These are phyloP conservation scores for Aureobasidium sp. DNA, from an alignment of 2,329 filamentous ascomycete species.

Conservation along the genomic window DNA sequence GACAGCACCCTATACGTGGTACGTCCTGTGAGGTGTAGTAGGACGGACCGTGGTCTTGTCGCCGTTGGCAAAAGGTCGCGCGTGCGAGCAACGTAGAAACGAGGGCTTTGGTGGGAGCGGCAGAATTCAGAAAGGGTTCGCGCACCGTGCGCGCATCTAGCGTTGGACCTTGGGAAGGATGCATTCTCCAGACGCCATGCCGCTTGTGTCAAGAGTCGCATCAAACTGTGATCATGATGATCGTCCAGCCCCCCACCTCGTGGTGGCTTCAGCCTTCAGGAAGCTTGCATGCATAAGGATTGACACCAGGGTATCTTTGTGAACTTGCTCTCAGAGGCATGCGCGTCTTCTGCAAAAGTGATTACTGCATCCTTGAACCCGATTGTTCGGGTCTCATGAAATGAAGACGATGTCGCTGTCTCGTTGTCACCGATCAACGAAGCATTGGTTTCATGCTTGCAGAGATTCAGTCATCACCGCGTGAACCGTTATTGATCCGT, in stretches of 20 bases:
- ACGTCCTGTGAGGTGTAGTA: neutral
- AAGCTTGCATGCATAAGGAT: constrained; percentile 14
- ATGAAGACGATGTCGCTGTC: neutral
- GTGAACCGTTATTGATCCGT: constrained; percentile 9
- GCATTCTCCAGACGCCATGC: constrained; percentile 13
- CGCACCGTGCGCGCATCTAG: neutral
- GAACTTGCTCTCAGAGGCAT: neutral
- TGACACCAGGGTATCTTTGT: constrained; percentile 1
- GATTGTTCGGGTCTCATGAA: neutral
- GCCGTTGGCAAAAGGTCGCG: neutral
- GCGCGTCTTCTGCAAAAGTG: neutral
- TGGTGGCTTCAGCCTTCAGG: constrained; percentile 9
- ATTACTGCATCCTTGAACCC: neutral
- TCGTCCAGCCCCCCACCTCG: constrained; percentile 8
- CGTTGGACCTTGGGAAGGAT: constrained; percentile 8
- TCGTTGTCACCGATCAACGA: neutral
- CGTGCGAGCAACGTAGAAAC: constrained; percentile 6
- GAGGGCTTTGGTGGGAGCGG: neutral
- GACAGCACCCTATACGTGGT: neutral
- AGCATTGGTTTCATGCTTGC: neutral
- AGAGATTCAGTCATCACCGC: neutral
- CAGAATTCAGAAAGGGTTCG: constrained; percentile 7
- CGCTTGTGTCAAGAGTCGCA: constrained; percentile 9
- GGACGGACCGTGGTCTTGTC: neutral
- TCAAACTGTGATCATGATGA: constrained; percentile 9